phyloP scores from a whole-genome alignment of 257 asterid species.

The Fraxinus excelsior region DNA sequence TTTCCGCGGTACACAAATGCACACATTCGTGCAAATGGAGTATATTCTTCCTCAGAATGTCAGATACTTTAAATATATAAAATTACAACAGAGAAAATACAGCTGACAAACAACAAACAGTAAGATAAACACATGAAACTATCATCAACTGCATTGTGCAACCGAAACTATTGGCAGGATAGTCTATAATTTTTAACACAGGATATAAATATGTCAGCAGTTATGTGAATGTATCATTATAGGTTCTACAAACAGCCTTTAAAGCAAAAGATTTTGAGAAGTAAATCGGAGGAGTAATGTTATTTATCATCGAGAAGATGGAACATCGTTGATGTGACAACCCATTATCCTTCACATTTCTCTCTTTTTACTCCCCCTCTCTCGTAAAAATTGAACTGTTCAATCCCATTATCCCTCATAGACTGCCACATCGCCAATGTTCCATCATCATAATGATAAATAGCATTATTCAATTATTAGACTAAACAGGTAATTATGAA shows the following conservation, averaged over 20 bases:
- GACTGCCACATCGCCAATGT: too few species aligned
- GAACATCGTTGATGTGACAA: too few species aligned
- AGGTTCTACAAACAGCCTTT: background rate
- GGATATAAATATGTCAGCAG: background rate
- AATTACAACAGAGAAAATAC: background rate
- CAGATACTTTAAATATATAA: background rate
- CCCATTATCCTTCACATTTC: too few species aligned
- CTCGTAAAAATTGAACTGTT: too few species aligned
- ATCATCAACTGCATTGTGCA: background rate
- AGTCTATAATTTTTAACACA: background rate
- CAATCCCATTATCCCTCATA: too few species aligned
- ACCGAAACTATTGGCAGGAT: background rate
- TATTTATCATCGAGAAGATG: too few species aligned
- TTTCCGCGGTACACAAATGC: background rate
- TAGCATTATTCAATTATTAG: background rate
- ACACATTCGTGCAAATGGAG: background rate
- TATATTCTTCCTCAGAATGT: background rate
- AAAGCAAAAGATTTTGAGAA: slow-evolving; percentile 8
- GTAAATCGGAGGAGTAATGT: background rate
- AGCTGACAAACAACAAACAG: background rate
- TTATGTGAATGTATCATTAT: background rate
- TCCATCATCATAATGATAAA: too few species aligned
- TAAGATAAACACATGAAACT: background rate
- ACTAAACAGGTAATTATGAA: slow-evolving; percentile 9
- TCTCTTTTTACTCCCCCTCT: too few species aligned